Conservation (phyloP, 495 filamentous ascomycete species). For the Annulohypoxylon nitens region DNA sequence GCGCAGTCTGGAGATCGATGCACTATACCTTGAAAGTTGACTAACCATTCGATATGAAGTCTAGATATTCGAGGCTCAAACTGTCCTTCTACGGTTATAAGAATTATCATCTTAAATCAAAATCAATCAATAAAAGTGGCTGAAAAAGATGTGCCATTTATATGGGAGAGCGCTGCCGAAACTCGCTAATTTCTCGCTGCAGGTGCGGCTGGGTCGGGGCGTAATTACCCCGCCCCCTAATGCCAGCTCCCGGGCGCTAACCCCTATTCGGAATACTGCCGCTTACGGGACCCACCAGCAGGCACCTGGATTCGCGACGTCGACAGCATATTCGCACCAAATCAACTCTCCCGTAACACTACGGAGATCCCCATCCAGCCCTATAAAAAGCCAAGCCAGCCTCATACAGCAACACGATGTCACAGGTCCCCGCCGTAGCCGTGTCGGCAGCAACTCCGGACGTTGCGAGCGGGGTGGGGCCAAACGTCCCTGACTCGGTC, state of each 20-base stretch:
- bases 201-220: conserved; percentile 22
- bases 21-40: no score
- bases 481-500: neutral
- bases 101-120: no score
- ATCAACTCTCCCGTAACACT: neutral
- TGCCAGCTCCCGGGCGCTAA: conserved; percentile 15
- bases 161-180: neutral
- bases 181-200: conserved; percentile 21
- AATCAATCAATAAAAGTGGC: no score
- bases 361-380: neutral
- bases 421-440: conserved; percentile 3
- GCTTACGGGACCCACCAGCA: conserved; percentile 15
- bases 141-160: no score
- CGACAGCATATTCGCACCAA: neutral
- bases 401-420: conserved; percentile 11
- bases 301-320: neutral
- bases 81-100: no score
- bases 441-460: neutral
- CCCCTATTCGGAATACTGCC: conserved; percentile 1
- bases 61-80: no score
- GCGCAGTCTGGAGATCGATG: neutral
- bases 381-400: neutral
- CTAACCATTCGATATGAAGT: no score
- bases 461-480: neutral
- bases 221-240: conserved; percentile 23